These are phyloP conservation scores for Juglanconis juglandina DNA, from an alignment of 2,329 filamentous ascomycete species.

Conservation along the genomic window DNA sequence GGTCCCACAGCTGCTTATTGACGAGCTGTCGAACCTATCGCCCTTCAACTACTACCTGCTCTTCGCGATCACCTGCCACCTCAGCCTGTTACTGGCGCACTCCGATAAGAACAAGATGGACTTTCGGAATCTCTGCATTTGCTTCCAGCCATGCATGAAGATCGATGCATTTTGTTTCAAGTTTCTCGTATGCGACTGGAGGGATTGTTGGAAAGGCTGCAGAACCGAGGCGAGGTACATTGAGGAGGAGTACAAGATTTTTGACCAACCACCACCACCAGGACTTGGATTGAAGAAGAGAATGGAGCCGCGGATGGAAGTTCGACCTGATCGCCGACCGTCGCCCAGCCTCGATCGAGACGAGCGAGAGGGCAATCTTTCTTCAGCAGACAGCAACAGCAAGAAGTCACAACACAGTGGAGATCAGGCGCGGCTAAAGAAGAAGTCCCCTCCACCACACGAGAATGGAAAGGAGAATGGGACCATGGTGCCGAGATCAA, in stretches of 20 bases:
- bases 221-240: conserved; percentile 81
- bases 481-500: conserved; percentile 16
- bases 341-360: conserved; percentile 9
- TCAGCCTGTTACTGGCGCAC: conserved; percentile 85
- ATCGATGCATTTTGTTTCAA: conserved; percentile 95
- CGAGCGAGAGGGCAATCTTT: conserved; percentile 49
- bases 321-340: conserved; percentile 11
- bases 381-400: conserved; percentile 63
- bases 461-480: conserved; percentile 32
- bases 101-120: conserved; percentile 98
- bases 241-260: conserved; percentile 62
- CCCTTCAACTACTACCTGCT: conserved; percentile 97
- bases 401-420: conserved; percentile 41
- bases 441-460: conserved; percentile 36
- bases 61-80: conserved; percentile 94
- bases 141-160: conserved; percentile 95
- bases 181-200: conserved; percentile 92
- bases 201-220: conserved; percentile 95
- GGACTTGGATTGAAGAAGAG: conserved; percentile 33
- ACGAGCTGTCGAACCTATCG: conserved; percentile 89
- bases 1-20: conserved; percentile 81
- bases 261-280: conserved; percentile 55
- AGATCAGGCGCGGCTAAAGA: conserved; percentile 37
- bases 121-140: conserved; percentile 91
- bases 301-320: conserved; percentile 13